Percentiles rank a stretch among this genome's conserved stretches.
These are phyloP conservation scores for Pisolithus thermaeus DNA, from an alignment of 1,284 basidiomycete genomes.

Conservation along the genomic window DNA sequence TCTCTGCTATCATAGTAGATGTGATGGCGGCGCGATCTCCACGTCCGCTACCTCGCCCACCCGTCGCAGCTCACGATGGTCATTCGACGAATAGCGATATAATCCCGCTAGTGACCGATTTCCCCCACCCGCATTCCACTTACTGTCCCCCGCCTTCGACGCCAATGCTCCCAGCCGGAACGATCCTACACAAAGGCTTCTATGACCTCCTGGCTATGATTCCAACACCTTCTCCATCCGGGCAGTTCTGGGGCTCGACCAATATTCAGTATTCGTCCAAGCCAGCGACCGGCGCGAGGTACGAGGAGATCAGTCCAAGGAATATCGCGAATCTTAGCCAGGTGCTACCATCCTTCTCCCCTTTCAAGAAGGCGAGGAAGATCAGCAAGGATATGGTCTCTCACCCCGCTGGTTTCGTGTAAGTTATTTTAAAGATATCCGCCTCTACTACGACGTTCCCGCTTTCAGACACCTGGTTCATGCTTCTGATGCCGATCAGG, in stretches of 20 bases:
- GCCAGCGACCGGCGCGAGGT: slow-evolving; percentile 53
- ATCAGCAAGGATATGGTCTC: slow-evolving; percentile 87
- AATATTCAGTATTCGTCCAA: slow-evolving; percentile 1
- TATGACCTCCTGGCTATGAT: slow-evolving; percentile 82
- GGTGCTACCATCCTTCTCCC: slow-evolving; percentile 21
- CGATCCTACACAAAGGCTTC: slow-evolving; percentile 79
- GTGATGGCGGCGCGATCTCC: slow-evolving; percentile 1
- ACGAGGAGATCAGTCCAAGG: slow-evolving; percentile 44
- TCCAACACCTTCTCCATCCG: slow-evolving; percentile 61
- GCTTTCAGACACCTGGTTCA: slow-evolving; percentile 80
- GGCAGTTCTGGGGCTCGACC: slow-evolving; percentile 44
- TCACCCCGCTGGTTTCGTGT: slow-evolving; percentile 80
- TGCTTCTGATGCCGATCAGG: slow-evolving; percentile 89
- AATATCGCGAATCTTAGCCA: slow-evolving; percentile 14
- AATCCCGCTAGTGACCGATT: slow-evolving; percentile 33
- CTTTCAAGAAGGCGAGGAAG: slow-evolving; percentile 51
- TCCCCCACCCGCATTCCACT: slow-evolving; percentile 40
- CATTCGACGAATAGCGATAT: slow-evolving; percentile 19
- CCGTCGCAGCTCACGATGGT: slow-evolving; percentile 16
- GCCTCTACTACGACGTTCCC: slow-evolving; percentile 20
- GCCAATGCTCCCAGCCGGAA: slow-evolving; percentile 55
- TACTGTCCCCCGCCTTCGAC: slow-evolving; percentile 25
- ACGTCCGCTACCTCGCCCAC: slow-evolving; percentile 6
- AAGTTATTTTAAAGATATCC: slow-evolving; percentile 32
- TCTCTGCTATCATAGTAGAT: background rate